phyloP scores from a whole-genome alignment of 352 stramenopile genomes.

The Globisporangium lucens region DNA sequence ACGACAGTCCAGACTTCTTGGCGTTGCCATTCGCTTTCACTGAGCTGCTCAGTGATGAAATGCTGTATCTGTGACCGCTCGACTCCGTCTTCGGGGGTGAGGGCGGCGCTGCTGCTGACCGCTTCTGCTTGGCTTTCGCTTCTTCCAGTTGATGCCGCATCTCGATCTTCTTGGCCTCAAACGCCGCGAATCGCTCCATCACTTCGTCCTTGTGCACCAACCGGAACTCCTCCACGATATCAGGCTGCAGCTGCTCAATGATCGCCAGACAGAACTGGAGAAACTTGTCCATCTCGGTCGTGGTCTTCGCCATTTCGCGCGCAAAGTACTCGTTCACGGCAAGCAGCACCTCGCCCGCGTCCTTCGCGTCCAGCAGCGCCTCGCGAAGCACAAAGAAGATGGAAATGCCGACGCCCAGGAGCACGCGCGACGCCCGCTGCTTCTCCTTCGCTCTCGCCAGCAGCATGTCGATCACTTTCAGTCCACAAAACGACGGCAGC shows the following conservation, averaged over 20 bases:
- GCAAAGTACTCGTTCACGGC: conserved; percentile 81
- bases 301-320: conserved; percentile 63
- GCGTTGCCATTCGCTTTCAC: conserved; percentile 21
- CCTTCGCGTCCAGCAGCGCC: conserved; percentile 58
- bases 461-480: conserved; percentile 83
- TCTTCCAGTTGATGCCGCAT: conserved; percentile 81
- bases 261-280: conserved; percentile 60
- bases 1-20: conserved; percentile 35
- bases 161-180: conserved; percentile 83
- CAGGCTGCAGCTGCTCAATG: conserved; percentile 65
- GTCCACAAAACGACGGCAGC: conserved; percentile 56
- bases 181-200: conserved; percentile 74
- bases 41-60: conserved; percentile 32
- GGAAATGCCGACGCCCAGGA: conserved; percentile 69
- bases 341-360: conserved; percentile 75
- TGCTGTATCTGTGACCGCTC: conserved; percentile 33
- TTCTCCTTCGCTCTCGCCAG: conserved; percentile 58
- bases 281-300: conserved; percentile 68
- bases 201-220: conserved; percentile 79
- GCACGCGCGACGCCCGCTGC: conserved; percentile 61
- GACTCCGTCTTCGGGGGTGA: conserved; percentile 57
- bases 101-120: conserved; percentile 35
- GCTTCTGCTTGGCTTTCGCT: conserved; percentile 50
- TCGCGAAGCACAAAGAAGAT: conserved; percentile 73
- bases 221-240: conserved; percentile 71